Conservation (phyloP, 2,329 filamentous ascomycete genomes). For the Chaetomium sp. region DNA sequence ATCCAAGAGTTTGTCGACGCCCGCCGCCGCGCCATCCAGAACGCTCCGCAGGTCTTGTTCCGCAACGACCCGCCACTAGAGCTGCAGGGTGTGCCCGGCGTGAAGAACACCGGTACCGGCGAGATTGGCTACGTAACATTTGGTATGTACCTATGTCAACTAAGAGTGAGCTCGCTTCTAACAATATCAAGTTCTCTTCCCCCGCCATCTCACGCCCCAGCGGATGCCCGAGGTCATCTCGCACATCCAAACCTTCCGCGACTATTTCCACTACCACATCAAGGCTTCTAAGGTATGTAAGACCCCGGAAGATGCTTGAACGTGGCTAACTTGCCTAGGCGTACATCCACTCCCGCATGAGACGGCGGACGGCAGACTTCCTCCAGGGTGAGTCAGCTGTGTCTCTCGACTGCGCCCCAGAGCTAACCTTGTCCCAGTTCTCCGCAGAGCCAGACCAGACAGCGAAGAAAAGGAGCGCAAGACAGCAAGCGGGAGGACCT, state of each 20-base stretch:
- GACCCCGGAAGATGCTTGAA: neutral
- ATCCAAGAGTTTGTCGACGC: constrained; percentile 99
- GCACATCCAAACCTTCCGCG: constrained; percentile 99
- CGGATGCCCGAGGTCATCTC: constrained; percentile 94
- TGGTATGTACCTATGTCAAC: constrained; percentile 59
- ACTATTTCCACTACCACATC: constrained; percentile 99
- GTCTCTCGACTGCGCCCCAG: constrained; percentile 1
- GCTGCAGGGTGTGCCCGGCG: constrained; percentile 81
- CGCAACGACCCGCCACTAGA: constrained; percentile 92
- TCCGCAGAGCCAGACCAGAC: constrained; percentile 91
- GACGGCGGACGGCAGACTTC: constrained; percentile 96
- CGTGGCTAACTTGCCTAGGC: constrained; percentile 53
- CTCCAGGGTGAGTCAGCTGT: constrained; percentile 73
- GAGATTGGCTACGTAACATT: constrained; percentile 98
- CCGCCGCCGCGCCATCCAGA: constrained; percentile 90
- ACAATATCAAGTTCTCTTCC: constrained; percentile 75
- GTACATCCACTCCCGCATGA: constrained; percentile 98
- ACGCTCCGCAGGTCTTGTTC: constrained; percentile 96
- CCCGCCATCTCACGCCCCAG: constrained; percentile 87
- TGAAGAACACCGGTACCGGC: constrained; percentile 72
- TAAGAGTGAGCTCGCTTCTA: constrained; percentile 6
- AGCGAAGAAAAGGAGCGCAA: constrained; percentile 97
- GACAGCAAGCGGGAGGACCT: constrained; percentile 94
- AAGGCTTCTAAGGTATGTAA: constrained; percentile 83
- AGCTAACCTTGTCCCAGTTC: constrained; percentile 57